Evolutionary conservation across 2,329 filamentous ascomycete species (phyloP).

Genomic region (Colletotrichum sp.): DNA sequence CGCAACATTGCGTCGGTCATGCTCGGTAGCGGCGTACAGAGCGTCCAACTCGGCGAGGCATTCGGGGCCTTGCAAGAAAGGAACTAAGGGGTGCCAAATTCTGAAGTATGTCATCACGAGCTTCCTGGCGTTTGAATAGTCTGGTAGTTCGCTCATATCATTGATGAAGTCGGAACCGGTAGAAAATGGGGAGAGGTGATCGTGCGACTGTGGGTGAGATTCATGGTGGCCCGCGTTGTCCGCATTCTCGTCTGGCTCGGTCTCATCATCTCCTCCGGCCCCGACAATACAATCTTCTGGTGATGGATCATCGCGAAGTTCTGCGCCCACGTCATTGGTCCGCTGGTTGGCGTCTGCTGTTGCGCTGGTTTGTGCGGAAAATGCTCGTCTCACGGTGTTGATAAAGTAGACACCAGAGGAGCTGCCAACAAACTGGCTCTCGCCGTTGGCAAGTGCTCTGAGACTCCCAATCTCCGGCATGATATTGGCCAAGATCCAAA

Average conservation of each 20-base stretch:
- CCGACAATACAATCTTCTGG: constrained; percentile 20
- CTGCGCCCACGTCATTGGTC: too few relatives aligned
- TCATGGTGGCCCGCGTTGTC: neutral
- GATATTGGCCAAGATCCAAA: too few relatives aligned
- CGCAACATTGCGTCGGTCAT: neutral
- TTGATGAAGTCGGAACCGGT: neutral
- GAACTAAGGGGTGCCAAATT: constrained; percentile 57
- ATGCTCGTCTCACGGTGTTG: constrained; percentile 58
- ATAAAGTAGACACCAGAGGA: constrained; percentile 58
- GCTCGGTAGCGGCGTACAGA: neutral
- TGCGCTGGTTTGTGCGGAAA: constrained; percentile 34
- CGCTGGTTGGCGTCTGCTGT: constrained; percentile 22
- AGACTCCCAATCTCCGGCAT: constrained; percentile 17
- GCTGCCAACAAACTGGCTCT: constrained; percentile 57
- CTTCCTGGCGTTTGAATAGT: constrained; percentile 30
- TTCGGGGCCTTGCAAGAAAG: constrained; percentile 54
- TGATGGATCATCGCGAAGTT: neutral
- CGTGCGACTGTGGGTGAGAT: neutral
- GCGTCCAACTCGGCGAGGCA: constrained; percentile 48
- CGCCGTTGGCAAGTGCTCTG: constrained; percentile 23
- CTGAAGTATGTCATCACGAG: constrained; percentile 54
- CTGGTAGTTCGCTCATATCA: neutral
- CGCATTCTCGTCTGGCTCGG: neutral
- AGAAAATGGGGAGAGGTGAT: neutral
- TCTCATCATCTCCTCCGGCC: neutral